Evolutionary conservation across 1,284 basidiomycete genomes (phyloP).

Genomic region (Malassezia vespertilionis): DNA sequence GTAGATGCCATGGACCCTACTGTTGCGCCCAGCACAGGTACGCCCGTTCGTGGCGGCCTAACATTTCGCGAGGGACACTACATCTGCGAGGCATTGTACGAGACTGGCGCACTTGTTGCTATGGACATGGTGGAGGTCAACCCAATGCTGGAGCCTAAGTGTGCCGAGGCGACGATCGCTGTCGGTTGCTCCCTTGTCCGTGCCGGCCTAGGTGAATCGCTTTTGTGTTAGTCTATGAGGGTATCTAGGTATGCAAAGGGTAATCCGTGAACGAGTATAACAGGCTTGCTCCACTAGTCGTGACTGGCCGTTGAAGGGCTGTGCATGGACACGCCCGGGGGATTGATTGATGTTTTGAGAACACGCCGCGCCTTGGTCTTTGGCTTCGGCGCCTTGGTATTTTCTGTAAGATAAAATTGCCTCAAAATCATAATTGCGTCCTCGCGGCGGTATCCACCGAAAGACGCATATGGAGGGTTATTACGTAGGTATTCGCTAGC

Average conservation of each 20-base stretch:
- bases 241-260: neutral
- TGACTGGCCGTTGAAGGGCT: neutral
- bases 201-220: slow-evolving; percentile 61
- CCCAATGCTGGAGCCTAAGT: slow-evolving; percentile 66
- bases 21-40: slow-evolving; percentile 90
- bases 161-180: slow-evolving; percentile 72
- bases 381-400: slow-evolving; percentile 56
- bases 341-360: slow-evolving; percentile 43
- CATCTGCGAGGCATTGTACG: slow-evolving; percentile 84
- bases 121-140: slow-evolving; percentile 78
- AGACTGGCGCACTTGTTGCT: slow-evolving; percentile 83
- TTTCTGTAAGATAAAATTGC: slow-evolving; percentile 90
- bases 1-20: slow-evolving; percentile 75
- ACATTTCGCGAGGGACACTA: slow-evolving; percentile 89
- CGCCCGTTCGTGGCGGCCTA: slow-evolving; percentile 83
- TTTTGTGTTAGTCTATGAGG: slow-evolving; percentile 1
- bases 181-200: slow-evolving; percentile 87
- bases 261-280: neutral
- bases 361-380: slow-evolving; percentile 37
- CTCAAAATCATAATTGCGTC: slow-evolving; percentile 91
- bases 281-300: neutral
- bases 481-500: slow-evolving; percentile 22
- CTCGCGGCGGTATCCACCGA: slow-evolving; percentile 73
- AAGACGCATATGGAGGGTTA: slow-evolving; percentile 63
- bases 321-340: slow-evolving; percentile 45